A percentile compares a stretch with the other conserved stretches of the same genome.
Evolutionary conservation across 2,329 filamentous ascomycete species (phyloP).

Genomic region (Epicoccum sorghinum): DNA sequence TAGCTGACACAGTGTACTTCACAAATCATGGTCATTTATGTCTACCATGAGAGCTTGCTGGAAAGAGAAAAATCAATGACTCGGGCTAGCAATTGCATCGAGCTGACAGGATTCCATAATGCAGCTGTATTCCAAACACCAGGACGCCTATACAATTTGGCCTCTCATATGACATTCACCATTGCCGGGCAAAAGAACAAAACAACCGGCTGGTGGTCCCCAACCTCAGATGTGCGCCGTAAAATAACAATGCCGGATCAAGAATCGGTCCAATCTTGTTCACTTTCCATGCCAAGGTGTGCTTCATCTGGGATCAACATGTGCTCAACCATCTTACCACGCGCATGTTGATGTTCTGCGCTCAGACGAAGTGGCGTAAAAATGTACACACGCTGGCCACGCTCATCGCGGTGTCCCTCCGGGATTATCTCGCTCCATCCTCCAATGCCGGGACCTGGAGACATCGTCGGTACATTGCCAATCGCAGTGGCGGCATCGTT

Average conservation of each 20-base stretch:
- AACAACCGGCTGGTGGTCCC: background rate
- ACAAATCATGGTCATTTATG: too few relatives aligned
- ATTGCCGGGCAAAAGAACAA: background rate
- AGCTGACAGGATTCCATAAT: background rate
- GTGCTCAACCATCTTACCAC: constrained; percentile 19
- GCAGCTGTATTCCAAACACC: background rate
- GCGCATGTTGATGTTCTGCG: constrained; percentile 37
- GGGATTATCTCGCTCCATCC: constrained; percentile 13
- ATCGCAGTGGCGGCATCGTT: constrained; percentile 15
- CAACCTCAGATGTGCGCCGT: background rate
- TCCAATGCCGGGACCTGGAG: constrained; percentile 33
- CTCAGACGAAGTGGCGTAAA: constrained; percentile 41
- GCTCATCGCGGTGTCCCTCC: background rate
- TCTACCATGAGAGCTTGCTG: background rate
- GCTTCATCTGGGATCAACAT: background rate
- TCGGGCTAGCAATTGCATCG: background rate
- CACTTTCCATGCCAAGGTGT: background rate
- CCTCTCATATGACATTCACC: background rate
- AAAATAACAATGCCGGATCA: background rate
- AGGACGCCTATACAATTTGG: background rate
- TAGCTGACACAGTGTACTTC: too few relatives aligned
- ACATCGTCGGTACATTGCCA: constrained; percentile 23
- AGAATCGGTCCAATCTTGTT: background rate
- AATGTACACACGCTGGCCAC: constrained; percentile 22
- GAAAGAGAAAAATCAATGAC: background rate